Base-by-base conservation (phyloP, 139 green algal species). In the Parachlorella kessleri region DNA sequence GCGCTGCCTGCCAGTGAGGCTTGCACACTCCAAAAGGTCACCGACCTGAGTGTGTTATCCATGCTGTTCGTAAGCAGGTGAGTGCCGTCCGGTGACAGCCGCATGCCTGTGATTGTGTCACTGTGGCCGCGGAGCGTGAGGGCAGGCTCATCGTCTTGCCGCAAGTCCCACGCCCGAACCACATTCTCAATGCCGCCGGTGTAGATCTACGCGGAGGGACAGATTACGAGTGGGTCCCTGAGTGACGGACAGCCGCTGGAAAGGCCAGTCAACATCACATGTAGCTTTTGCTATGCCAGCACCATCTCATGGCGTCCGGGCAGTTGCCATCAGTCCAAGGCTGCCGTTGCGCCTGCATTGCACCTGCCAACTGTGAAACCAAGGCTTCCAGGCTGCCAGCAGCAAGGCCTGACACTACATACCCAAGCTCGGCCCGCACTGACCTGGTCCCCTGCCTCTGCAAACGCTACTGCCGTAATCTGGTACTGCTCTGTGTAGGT, bases 11-110 rank as follows among this genome's bases (percentile, higher is more conserved):
- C n/a, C n/a, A n/a, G n/a, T n/a, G n/a, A n/a, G n/a, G n/a, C n/a
- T n/a, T n/a, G n/a, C n/a, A n/a, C n/a, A n/a, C n/a, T n/a, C n/a
- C n/a, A n/a, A 59, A 30, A 63, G 39, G 26, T 91, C 85, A 87
- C 92, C 90, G 54, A 93, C 83, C 94, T 76, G 59, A 99, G 88
- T 37, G 96, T 98, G 86, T 96, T 95, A 87, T 99, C 96, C 93
- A 98, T 98, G n/a, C 84, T 75, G 86, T 99, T 99, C 33, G 85
- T 95, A 1, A 99, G 91, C 76, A 99, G 87, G 86, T 97, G 91
- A 9, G 80, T 87, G 66, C 94, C 96, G 39, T 97, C 93, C 24
- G 94, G 92, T 54, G 82, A 94, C n/a, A 98, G 30, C 21, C 77
- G 41, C 77, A 98, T 87, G 36, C 95, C 95, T 24, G 96, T 98